Evolutionary conservation across 345 rosid genomes (phyloP), one percentile per base, ranked within the genome.

Genomic region (Microthlaspi erraticum): DNA sequence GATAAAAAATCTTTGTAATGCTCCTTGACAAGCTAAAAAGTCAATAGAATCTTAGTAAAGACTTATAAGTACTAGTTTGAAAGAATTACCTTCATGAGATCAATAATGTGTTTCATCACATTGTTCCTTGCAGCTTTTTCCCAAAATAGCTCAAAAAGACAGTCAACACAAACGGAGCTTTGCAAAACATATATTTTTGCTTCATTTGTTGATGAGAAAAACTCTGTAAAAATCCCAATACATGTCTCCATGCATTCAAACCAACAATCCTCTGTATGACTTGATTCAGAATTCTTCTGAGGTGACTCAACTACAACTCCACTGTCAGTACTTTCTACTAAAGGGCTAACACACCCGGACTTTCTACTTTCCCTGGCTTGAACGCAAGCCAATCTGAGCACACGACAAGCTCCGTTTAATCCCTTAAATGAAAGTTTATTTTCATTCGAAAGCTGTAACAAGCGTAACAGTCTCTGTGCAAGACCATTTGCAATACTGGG

Each of bases 91-190:
- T 87, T 93, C 94, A 93, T 79, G 71, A 93, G 89, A 67, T 86
- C 87, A 75, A 86, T 81, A 77, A 90, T 83, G 73, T 80, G 85
- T 56, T 75, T 75, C 64, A 90, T 81, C 75, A 88, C 90, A 79
- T 49, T 65, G 55, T 74, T 79, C 77, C 93, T 86, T 77, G 86
- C 75, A 34, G 81, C 58, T 74, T 84, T 91, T 77, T 86, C 96
- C 98, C 98, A 90, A 77, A 93, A 93, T 64, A 93, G 84, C 72
- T 86, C 91, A 83, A 93, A 93, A 58, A 93, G 80, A 77, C 82
- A 88, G 75, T 93, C 96, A 67, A 93, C 78, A 34, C 92, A 85
- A 37, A 78, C 74, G 6, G 78, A 71, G 72, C 84, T 84, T 71
- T 61, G 81, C 85, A 93, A 83, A 78, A 90, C 78, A 69, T 80